Base-by-base conservation (phyloP, 768 basidiomycete genomes). In the Macrolepiota albuminosa region DNA sequence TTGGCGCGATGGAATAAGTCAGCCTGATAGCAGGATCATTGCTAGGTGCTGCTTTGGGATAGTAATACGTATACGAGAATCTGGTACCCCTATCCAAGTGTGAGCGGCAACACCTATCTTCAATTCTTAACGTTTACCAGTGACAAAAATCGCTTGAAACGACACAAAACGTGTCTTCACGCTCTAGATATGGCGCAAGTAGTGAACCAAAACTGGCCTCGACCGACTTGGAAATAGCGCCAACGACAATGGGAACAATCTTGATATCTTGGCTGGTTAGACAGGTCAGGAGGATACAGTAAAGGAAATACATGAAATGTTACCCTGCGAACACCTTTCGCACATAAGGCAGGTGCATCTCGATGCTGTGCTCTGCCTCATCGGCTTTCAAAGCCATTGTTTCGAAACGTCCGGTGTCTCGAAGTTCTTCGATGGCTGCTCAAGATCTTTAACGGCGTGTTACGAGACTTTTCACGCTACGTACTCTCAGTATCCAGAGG, bases 141-240 rank as follows among this genome's bases (percentile, higher is more conserved):
- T 99, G 97, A 69, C 97, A 98, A 71, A 99, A 99, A 72, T 99
- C 97, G 60, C 91, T 93, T 5, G 95, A 98, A 54, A 97, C 82
- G 47, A 98, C 87, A 67, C 87, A 94, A 61, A 98, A 79, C 0
- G 94, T 98, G 61, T 89, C 86, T 2, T 87, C 83, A 61, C 85
- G 76, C 3, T 82, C 79, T 54, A 98, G 81, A 72, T 91, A 95
- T 0, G 90, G 89, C 0, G 91, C 92, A 2, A 99, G 77, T 10
- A 95, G 72, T 3, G 73, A 68, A 6, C 95, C 94, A 66, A 81
- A 93, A 2, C 71, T 63, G 31, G 74, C 75, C 67, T 98, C 92
- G 34, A 77, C 75, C 3, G 78, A 72, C 49, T 81, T 75, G 37
- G 80, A 78, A 60, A 93, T 84, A 6, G 86, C 80, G 6, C 97